Evolutionary conservation across 768 basidiomycete species (phyloP).

Genomic region (Suillus americanus): DNA sequence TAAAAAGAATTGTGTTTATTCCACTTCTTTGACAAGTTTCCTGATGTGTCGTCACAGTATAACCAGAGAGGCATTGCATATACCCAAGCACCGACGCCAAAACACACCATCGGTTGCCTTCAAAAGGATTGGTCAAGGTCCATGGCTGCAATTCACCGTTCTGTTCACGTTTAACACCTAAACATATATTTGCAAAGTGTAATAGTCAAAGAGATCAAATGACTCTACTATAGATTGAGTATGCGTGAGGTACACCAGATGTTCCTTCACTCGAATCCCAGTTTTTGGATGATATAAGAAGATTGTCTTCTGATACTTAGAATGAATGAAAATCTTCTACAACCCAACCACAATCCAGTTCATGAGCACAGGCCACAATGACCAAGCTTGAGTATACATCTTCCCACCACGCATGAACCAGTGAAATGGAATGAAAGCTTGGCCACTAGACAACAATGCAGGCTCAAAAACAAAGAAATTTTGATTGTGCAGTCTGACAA

Average conservation of each 20-base stretch:
- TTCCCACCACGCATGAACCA: conserved; percentile 21
- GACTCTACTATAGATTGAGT: conserved; percentile 14
- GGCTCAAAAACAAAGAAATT: conserved; percentile 34
- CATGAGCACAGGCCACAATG: conserved; percentile 2
- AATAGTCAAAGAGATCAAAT: background rate
- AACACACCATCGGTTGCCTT: conserved; percentile 14
- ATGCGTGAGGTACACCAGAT: background rate
- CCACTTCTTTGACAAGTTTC: conserved; percentile 30
- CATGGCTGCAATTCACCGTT: background rate
- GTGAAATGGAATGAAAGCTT: conserved; percentile 23
- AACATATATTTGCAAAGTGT: too few species aligned
- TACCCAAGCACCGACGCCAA: conserved; percentile 13
- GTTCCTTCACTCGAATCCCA: too few species aligned
- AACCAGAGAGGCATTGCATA: conserved; percentile 17
- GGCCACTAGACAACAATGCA: background rate
- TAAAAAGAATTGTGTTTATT: conserved; percentile 27
- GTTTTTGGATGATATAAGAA: too few species aligned
- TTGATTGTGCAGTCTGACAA: conserved; percentile 20
- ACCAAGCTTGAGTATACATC: conserved; percentile 23
- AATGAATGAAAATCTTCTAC: too few species aligned
- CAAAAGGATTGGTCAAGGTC: background rate
- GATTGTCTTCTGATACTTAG: too few species aligned
- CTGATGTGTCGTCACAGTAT: conserved; percentile 29
- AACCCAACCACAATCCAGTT: too few species aligned
- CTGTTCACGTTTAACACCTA: background rate